Percentiles rank a stretch among this genome's conserved stretches.
Conservation (phyloP, 192 early-diverging fungal genomes). For the Coemansia brasiliensis region DNA sequence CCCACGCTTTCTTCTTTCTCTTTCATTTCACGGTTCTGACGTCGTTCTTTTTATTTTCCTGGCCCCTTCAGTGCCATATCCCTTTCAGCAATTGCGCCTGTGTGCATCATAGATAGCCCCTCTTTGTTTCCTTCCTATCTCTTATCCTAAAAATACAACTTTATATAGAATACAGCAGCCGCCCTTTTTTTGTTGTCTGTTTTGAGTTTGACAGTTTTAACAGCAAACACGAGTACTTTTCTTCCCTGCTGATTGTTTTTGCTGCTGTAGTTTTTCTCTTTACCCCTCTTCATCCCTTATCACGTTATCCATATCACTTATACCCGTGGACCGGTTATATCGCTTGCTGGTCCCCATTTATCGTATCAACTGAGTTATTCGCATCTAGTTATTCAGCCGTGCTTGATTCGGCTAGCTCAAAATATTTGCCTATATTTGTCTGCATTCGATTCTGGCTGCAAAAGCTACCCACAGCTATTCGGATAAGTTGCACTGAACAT, state of each 20-base stretch:
- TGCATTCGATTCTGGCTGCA: too few relatives aligned
- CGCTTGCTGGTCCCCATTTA: not conserved
- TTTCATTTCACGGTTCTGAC: too few relatives aligned
- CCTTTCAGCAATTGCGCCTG: too few relatives aligned
- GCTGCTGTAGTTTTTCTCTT: not conserved
- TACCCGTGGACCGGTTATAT: conserved; percentile 8
- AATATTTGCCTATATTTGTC: too few relatives aligned
- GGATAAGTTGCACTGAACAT: too few relatives aligned
- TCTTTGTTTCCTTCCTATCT: not conserved
- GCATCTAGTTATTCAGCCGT: conserved; percentile 9
- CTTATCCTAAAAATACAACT: conserved; percentile 6
- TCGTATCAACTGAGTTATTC: conserved; percentile 11
- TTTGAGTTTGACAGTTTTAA: conserved; percentile 4
- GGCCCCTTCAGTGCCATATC: too few relatives aligned
- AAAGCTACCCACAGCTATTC: too few relatives aligned
- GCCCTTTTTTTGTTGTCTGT: conserved; percentile 15
- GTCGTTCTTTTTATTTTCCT: too few relatives aligned
- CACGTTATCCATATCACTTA: conserved; percentile 19
- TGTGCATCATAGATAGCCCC: not conserved
- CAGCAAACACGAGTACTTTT: conserved; percentile 1
- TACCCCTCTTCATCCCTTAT: conserved; percentile 5
- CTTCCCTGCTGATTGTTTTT: conserved; percentile 13
- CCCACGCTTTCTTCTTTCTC: conserved; percentile 3
- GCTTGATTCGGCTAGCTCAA: not conserved
- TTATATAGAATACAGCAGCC: conserved; percentile 7